phyloP scores from a whole-genome alignment of 441 rosid species.

The Geranium incanum region DNA sequence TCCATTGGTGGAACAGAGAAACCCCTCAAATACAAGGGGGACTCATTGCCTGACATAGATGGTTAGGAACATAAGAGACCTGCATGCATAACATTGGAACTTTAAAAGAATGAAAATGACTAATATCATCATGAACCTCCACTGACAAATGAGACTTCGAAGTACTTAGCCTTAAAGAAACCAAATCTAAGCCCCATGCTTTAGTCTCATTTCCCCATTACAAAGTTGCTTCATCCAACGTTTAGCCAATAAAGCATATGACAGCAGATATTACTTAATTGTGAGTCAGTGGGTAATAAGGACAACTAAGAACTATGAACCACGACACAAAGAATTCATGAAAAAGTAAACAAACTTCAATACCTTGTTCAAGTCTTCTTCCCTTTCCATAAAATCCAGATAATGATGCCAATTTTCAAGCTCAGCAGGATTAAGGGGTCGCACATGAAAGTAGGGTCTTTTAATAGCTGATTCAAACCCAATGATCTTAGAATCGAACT shows the following conservation, averaged over 20 bases:
- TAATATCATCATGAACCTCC: slow-evolving; percentile 57
- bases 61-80: slow-evolving; percentile 93
- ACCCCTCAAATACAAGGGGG: slow-evolving; percentile 86
- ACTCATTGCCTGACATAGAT: slow-evolving; percentile 91
- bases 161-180: slow-evolving; percentile 93
- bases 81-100: slow-evolving; percentile 88
- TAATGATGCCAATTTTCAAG: slow-evolving; percentile 96
- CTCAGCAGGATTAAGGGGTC: slow-evolving; percentile 78
- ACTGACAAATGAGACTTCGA: slow-evolving; percentile 69
- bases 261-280: slow-evolving; percentile 90
- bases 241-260: slow-evolving; percentile 93
- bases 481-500: slow-evolving; percentile 77
- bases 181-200: slow-evolving; percentile 85
- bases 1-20: slow-evolving; percentile 73
- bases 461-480: slow-evolving; percentile 92
- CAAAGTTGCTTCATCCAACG: slow-evolving; percentile 97
- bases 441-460: slow-evolving; percentile 93
- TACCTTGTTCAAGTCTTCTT: slow-evolving; percentile 91
- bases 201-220: slow-evolving; percentile 88
- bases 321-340: slow-evolving; percentile 27
- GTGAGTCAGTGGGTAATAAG: slow-evolving; percentile 65
- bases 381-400: slow-evolving; percentile 71
- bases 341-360: slow-evolving; percentile 28
- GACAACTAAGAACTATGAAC: slow-evolving; percentile 54
- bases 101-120: slow-evolving; percentile 45